Conservation (phyloP, 805 yeast species). For the Priceomyces fermenticarens region DNA sequence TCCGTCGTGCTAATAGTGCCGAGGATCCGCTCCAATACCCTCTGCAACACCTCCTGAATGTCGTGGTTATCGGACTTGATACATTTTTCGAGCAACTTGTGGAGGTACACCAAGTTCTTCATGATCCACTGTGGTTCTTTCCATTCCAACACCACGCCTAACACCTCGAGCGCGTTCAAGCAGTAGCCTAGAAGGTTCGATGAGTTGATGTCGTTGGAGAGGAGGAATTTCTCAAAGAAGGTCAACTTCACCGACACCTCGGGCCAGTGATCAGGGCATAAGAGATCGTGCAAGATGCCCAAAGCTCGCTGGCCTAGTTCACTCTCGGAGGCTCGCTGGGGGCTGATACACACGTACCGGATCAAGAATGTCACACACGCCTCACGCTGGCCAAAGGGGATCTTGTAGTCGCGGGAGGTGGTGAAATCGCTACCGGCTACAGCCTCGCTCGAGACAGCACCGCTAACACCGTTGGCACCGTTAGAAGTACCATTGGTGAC, state of each 20-base stretch:
- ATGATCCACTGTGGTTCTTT: constrained; percentile 77
- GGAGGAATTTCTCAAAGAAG: constrained; percentile 83
- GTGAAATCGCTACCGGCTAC: constrained; percentile 31
- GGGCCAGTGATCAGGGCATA: constrained; percentile 77
- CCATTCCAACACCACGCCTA: constrained; percentile 78
- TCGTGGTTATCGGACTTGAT: constrained; percentile 80
- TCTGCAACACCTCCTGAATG: constrained; percentile 78
- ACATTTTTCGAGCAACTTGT: constrained; percentile 74
- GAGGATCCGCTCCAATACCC: constrained; percentile 67
- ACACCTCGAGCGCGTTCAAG: constrained; percentile 86
- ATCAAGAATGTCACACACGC: constrained; percentile 87
- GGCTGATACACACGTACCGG: constrained; percentile 81
- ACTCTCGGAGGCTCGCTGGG: constrained; percentile 79
- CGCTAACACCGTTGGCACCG: too few species aligned
- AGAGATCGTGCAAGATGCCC: constrained; percentile 67
- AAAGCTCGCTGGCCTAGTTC: constrained; percentile 80
- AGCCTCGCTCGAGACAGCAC: too few species aligned
- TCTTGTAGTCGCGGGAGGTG: constrained; percentile 49
- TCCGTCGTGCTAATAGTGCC: constrained; percentile 56
- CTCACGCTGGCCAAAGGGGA: constrained; percentile 80
- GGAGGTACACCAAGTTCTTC: constrained; percentile 64
- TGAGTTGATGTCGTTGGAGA: constrained; percentile 71
- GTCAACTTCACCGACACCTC: constrained; percentile 84
- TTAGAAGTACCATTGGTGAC: too few species aligned
- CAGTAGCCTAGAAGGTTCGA: constrained; percentile 73